phyloP scores from a whole-genome alignment of 2,329 filamentous ascomycete genomes.

The Pseudogymnoascus sp. region DNA sequence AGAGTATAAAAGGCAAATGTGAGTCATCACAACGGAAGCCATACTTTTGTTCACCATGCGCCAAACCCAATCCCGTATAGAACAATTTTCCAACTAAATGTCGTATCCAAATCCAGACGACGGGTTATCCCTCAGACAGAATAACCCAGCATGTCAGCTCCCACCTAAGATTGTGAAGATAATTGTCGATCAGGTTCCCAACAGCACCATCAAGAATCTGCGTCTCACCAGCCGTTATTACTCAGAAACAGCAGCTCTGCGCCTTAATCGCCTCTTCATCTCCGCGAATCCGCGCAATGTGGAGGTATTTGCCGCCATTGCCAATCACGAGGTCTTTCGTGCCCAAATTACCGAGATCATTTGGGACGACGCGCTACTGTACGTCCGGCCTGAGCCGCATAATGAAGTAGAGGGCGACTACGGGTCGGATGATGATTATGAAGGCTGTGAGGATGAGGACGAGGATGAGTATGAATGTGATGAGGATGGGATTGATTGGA shows the following conservation, averaged over 20 bases:
- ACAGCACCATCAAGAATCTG: conserved; percentile 23
- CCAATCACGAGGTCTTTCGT: conserved; percentile 29
- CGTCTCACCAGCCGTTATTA: conserved; percentile 20
- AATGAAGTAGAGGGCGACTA: background rate
- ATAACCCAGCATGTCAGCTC: background rate
- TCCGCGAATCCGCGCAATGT: conserved; percentile 33
- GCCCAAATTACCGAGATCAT: conserved; percentile 31
- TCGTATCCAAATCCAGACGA: background rate
- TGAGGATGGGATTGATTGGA: background rate
- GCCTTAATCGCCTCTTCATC: conserved; percentile 31
- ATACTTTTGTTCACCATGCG: too few relatives aligned
- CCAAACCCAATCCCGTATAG: conserved; percentile 11
- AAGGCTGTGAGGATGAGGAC: background rate
- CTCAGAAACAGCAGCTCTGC: conserved; percentile 16
- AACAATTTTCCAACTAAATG: background rate
- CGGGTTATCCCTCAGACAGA: too few relatives aligned
- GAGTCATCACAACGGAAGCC: too few relatives aligned
- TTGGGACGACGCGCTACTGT: conserved; percentile 28
- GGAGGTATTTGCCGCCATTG: conserved; percentile 29
- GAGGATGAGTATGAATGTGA: background rate
- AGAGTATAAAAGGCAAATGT: too few relatives aligned
- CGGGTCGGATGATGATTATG: background rate
- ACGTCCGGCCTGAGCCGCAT: background rate
- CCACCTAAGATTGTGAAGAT: conserved; percentile 9
- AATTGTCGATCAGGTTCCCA: conserved; percentile 16